A percentile compares a stretch with the other conserved stretches of the same genome.
Conservation (phyloP, 164 flowering plant genomes). For the Warburgia ugandensis region DNA sequence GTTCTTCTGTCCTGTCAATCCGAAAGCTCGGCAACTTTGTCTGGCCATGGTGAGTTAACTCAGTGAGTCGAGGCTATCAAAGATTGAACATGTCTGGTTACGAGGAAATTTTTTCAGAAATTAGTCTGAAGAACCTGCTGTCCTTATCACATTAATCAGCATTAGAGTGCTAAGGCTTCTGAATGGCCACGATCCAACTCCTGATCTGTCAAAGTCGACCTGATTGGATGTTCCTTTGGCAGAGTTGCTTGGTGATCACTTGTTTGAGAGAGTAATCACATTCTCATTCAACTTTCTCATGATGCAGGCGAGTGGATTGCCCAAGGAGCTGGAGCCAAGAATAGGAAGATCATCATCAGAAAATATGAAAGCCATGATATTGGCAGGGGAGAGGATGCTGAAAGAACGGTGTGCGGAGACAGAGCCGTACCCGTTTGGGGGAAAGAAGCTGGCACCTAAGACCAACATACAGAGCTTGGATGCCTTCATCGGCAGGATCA, state of each 20-base stretch:
- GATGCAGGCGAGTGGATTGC: slow-evolving; percentile 15
- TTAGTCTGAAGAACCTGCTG: background rate
- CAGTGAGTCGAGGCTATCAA: too few species aligned
- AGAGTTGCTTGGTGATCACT: background rate
- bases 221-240: background rate
- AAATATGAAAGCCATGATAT: background rate
- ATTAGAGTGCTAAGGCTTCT: background rate
- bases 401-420: slow-evolving; percentile 14
- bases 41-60: too few species aligned
- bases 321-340: background rate
- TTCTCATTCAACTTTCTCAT: background rate
- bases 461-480: slow-evolving; percentile 17
- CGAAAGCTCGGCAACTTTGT: too few species aligned
- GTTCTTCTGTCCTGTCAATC: too few species aligned
- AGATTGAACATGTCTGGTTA: too few species aligned
- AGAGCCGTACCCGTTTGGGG: slow-evolving; percentile 21
- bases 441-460: slow-evolving; percentile 16
- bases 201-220: background rate
- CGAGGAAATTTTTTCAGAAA: too few species aligned
- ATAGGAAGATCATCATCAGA: slow-evolving; percentile 2
- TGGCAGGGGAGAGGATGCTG: slow-evolving; percentile 7
- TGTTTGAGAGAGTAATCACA: too few species aligned
- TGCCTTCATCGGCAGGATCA: slow-evolving; percentile 13
- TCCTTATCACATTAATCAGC: background rate
- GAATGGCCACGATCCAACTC: background rate